These are phyloP conservation scores for Coemansia sp. DNA, from an alignment of 192 early-diverging fungal genomes.

Conservation along the genomic window DNA sequence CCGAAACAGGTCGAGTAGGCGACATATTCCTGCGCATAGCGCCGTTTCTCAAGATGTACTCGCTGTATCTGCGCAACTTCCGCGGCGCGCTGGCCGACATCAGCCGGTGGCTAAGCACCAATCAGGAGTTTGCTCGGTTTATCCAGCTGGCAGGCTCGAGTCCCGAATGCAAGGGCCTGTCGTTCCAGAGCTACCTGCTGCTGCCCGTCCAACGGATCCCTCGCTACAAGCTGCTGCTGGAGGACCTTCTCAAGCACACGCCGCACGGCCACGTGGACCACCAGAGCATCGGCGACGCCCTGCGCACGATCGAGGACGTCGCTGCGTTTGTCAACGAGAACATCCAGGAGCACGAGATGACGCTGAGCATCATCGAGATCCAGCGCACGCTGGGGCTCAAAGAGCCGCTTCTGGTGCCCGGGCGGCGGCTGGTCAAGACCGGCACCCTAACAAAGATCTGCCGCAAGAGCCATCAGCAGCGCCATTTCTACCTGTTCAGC, in stretches of 20 bases:
- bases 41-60: slow-evolving; percentile 57
- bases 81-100: slow-evolving; percentile 49
- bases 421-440: slow-evolving; percentile 61
- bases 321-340: slow-evolving; percentile 77
- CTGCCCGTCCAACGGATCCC: slow-evolving; percentile 54
- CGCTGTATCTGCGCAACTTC: slow-evolving; percentile 56
- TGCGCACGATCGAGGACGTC: slow-evolving; percentile 57
- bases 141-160: slow-evolving; percentile 38
- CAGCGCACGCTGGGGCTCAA: slow-evolving; percentile 66
- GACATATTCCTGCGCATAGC: slow-evolving; percentile 52
- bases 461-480: slow-evolving; percentile 67
- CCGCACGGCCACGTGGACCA: slow-evolving; percentile 43
- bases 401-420: slow-evolving; percentile 68
- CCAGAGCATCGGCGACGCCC: slow-evolving; percentile 41
- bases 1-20: slow-evolving; percentile 37
- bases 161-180: slow-evolving; percentile 50
- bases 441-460: slow-evolving; percentile 74
- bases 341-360: slow-evolving; percentile 77
- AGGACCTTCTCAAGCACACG: slow-evolving; percentile 57
- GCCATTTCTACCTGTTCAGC: slow-evolving; percentile 71
- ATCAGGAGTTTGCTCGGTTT: slow-evolving; percentile 38
- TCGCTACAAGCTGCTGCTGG: slow-evolving; percentile 53
- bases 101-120: slow-evolving; percentile 33
- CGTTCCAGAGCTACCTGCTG: slow-evolving; percentile 56
- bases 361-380: slow-evolving; percentile 64